Conservation (phyloP, 768 basidiomycete genomes). For the Russula emetica region DNA sequence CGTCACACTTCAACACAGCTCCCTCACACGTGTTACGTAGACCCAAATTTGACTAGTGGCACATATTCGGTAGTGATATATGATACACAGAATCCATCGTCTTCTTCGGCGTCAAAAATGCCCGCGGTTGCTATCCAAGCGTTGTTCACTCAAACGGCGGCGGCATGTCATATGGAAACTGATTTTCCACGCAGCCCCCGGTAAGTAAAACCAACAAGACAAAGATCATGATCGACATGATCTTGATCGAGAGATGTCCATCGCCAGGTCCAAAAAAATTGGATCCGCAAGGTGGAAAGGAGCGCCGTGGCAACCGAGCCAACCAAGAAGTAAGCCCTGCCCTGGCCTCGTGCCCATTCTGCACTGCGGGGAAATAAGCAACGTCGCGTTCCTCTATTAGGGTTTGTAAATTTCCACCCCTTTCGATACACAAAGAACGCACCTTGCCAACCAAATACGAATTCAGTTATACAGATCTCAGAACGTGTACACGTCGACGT, state of each 20-base stretch:
- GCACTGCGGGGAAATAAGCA: slow-evolving; percentile 18
- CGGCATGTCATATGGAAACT: not conserved
- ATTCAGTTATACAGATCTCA: slow-evolving; percentile 24
- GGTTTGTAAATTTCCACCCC: not conserved
- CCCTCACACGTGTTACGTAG: not conserved
- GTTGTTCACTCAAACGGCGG: not conserved
- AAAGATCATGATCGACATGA: slow-evolving; percentile 1
- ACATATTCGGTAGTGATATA: not conserved
- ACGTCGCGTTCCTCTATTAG: not conserved
- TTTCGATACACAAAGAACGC: not conserved
- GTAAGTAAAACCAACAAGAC: not conserved
- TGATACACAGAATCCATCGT: not conserved
- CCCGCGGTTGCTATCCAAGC: not conserved
- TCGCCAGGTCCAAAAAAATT: not conserved
- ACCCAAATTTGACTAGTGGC: not conserved
- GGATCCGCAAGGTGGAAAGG: not conserved
- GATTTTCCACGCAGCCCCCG: not conserved
- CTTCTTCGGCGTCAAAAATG: not conserved
- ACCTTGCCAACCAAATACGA: not conserved
- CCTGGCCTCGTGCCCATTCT: slow-evolving; percentile 5
- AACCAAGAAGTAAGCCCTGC: not conserved
- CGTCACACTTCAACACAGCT: too few species aligned
- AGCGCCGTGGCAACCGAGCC: not conserved
- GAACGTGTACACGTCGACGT: slow-evolving; percentile 39
- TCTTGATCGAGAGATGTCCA: slow-evolving; percentile 9